Evolutionary conservation across 139 green algal species (phyloP), one percentile per base, ranked within the genome.

Genomic region (Parachlorella kessleri): DNA sequence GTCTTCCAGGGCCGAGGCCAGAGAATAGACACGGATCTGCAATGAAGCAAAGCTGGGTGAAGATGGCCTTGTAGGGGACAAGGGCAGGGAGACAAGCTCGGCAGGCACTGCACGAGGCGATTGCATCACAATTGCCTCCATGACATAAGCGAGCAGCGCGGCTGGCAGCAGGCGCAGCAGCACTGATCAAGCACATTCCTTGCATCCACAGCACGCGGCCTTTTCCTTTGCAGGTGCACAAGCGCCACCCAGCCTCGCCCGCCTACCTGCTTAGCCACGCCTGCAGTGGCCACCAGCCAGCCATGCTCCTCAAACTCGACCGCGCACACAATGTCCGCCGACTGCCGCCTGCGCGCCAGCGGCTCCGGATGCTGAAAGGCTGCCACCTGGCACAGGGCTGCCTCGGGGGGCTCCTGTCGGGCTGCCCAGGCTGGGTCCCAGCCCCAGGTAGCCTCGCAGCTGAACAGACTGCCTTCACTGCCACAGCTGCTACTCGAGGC

Each of bases 261-360:
- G n/a, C 68, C 0, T 32, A 86, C 86, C 84, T 90, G 88, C 72
- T 94, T 94, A 55, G 78, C 78, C 24, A 94, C 82, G 18, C 90
- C 90, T 6, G 86, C 90, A 18, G 85, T 75, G 23, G 88, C 90
- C 48, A 94, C 42, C 28, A 93, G 76, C 55, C 74, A 75, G 6
- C 90, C 90, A 64, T 90, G 79, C 1, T 73, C 71, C 2, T 83
- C 88, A 55, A 94, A 94, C 65, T 94, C 90, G 9, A 94, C 48
- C 0, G 83, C 85, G 66, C 88, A 92, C 18, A 94, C 82, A 30
- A 94, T 91, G 72, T 90, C 84, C 26, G 73, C 36, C 37, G 39
- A 28, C 55, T 21, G 32, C 42, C 69, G 55, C 70, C 66, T 7
- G 38, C 36, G 36, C 33, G 36, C 40, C 28, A 26, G 38, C 4